These are phyloP conservation scores for Xylaria sp. DNA, from an alignment of 2,329 filamentous ascomycete genomes.

Conservation along the genomic window DNA sequence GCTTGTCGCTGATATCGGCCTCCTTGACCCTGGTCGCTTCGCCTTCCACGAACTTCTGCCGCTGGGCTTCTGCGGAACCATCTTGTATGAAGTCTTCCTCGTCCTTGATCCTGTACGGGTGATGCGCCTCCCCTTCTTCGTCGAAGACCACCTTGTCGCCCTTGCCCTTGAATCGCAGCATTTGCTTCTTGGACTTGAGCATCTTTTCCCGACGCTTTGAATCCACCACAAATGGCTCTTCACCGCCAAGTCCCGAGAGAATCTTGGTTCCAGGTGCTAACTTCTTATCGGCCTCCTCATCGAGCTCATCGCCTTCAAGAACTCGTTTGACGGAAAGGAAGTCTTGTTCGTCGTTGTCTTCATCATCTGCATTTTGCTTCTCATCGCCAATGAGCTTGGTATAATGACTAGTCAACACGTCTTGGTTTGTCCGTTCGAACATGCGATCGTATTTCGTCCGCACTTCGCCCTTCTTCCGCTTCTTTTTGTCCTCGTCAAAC, in stretches of 20 bases:
- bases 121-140: conserved; percentile 83
- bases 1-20: conserved; percentile 84
- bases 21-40: conserved; percentile 72
- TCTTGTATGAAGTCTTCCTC: conserved; percentile 77
- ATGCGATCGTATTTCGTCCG: conserved; percentile 96
- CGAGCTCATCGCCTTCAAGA: conserved; percentile 70
- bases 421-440: conserved; percentile 96
- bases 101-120: conserved; percentile 84
- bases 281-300: conserved; percentile 49
- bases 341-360: conserved; percentile 66
- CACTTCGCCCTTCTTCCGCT: conserved; percentile 68
- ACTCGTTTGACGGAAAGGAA: conserved; percentile 90
- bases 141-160: conserved; percentile 88
- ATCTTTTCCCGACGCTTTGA: conserved; percentile 95
- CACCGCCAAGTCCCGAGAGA: conserved; percentile 67
- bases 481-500: conserved; percentile 57
- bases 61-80: conserved; percentile 76
- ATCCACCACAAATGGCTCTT: conserved; percentile 80
- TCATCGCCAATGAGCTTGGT: conserved; percentile 76
- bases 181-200: conserved; percentile 92
- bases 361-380: conserved; percentile 45
- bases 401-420: conserved; percentile 93
- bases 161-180: conserved; percentile 86
- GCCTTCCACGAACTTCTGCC: conserved; percentile 74
- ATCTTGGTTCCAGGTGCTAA: conserved; percentile 55